Evolutionary conservation across 2,329 filamentous ascomycete genomes (phyloP).

Genomic region (Fusarium xylarioides): DNA sequence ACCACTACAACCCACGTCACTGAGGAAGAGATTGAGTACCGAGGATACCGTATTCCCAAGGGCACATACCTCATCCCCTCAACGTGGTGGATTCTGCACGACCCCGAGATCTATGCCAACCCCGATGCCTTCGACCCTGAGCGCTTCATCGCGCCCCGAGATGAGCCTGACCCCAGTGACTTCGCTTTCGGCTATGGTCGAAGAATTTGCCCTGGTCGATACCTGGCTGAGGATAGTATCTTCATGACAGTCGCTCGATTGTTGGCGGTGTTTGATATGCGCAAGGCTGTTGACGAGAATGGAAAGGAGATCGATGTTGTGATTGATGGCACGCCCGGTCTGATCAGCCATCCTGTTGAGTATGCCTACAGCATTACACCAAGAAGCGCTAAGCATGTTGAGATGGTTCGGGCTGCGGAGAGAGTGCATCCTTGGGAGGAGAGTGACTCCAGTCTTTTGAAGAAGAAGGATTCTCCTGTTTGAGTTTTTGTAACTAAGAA

Average conservation of each 20-base stretch:
- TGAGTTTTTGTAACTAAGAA: neutral
- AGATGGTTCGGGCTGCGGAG: constrained; percentile 30
- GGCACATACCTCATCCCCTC: constrained; percentile 38
- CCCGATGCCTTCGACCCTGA: constrained; percentile 47
- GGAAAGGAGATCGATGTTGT: constrained; percentile 32
- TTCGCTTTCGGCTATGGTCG: constrained; percentile 49
- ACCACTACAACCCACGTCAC: constrained; percentile 52
- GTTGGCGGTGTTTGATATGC: constrained; percentile 57
- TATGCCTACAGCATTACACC: constrained; percentile 33
- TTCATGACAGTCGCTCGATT: constrained; percentile 51
- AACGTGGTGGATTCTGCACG: constrained; percentile 56
- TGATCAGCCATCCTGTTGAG: constrained; percentile 25
- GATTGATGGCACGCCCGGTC: constrained; percentile 23
- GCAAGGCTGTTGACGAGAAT: constrained; percentile 31
- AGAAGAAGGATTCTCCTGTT: neutral
- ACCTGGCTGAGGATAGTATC: constrained; percentile 45
- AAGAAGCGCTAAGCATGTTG: constrained; percentile 25
- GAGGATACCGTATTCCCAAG: constrained; percentile 44
- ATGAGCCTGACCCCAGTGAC: constrained; percentile 45
- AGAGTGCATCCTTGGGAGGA: constrained; percentile 39
- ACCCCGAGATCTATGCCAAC: constrained; percentile 69
- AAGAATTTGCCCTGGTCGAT: constrained; percentile 48
- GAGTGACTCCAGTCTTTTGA: constrained; percentile 21
- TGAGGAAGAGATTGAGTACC: constrained; percentile 41
- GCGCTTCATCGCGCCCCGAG: constrained; percentile 44